Evolutionary conservation across 208 protist genomes (phyloP).

Genomic region (Trypanosoma brucei): DNA sequence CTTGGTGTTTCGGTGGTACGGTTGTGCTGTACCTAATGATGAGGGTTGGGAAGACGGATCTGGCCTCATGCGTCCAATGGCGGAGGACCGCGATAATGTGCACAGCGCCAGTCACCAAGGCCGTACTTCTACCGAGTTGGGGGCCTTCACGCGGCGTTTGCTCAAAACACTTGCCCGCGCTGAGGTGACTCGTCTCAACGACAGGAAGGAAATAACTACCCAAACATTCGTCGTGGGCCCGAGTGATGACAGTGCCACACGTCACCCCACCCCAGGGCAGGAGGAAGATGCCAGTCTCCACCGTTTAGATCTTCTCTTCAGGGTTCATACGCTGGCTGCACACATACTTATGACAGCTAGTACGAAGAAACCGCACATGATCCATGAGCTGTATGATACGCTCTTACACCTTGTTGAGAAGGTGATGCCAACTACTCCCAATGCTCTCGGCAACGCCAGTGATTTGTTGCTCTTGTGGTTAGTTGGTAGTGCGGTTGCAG

Average conservation of each 20-base stretch:
- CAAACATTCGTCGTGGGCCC: no score
- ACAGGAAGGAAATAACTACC: not conserved
- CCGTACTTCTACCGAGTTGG: not conserved
- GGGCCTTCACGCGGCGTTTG: slow-evolving; percentile 10
- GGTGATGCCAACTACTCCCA: not conserved
- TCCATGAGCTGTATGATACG: slow-evolving; percentile 5
- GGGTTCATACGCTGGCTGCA: slow-evolving; percentile 14
- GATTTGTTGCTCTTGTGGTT: slow-evolving; percentile 31
- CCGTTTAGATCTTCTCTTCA: slow-evolving; percentile 13
- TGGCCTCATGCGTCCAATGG: not conserved
- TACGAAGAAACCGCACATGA: not conserved
- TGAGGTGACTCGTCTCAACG: not conserved
- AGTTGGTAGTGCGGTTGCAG: slow-evolving; percentile 2
- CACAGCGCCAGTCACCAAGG: not conserved
- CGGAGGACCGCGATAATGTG: not conserved
- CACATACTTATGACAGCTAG: slow-evolving; percentile 13
- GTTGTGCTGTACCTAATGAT: slow-evolving; percentile 7
- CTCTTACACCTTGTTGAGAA: slow-evolving; percentile 4
- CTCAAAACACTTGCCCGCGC: slow-evolving; percentile 2
- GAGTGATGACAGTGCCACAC: no score
- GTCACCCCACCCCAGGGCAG: not conserved
- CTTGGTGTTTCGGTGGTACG: slow-evolving; percentile 13
- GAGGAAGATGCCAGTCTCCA: not conserved
- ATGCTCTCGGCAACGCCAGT: slow-evolving; percentile 1
- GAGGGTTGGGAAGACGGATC: slow-evolving; percentile 7